These are phyloP conservation scores for Ophiocordyceps camponoti-saundersi DNA, from an alignment of 2,329 filamentous ascomycete species.

Conservation along the genomic window DNA sequence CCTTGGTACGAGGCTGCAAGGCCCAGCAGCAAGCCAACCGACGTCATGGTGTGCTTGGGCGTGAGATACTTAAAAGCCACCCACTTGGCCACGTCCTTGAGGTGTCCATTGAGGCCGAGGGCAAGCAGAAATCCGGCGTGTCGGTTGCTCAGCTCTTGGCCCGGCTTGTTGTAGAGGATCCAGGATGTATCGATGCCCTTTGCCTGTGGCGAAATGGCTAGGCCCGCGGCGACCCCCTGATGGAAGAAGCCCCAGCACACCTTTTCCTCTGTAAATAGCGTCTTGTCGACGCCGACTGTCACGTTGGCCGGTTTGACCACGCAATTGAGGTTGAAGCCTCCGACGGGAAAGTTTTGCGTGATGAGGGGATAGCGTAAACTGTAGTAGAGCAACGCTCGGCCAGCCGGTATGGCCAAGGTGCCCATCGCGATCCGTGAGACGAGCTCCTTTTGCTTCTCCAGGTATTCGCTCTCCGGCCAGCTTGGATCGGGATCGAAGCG, in stretches of 20 bases:
- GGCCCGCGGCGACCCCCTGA: conserved; percentile 79
- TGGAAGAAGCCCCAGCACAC: conserved; percentile 99
- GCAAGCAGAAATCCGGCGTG: conserved; percentile 89
- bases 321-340: conserved; percentile 83
- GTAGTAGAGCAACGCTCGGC: conserved; percentile 76
- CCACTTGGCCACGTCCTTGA: conserved; percentile 94
- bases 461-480: conserved; percentile 71
- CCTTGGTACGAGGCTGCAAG: conserved; percentile 87
- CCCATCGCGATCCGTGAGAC: conserved; percentile 74
- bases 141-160: conserved; percentile 75
- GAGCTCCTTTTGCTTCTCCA: conserved; percentile 84
- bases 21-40: conserved; percentile 82
- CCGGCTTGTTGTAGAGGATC: conserved; percentile 95
- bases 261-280: conserved; percentile 81
- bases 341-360: conserved; percentile 79
- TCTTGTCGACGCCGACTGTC: conserved; percentile 82
- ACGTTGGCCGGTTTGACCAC: conserved; percentile 84
- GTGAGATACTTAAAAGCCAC: conserved; percentile 98
- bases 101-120: conserved; percentile 80
- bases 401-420: conserved; percentile 76
- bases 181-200: conserved; percentile 95
- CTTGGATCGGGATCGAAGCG: conserved; percentile 57
- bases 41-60: conserved; percentile 98
- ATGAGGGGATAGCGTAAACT: conserved; percentile 74
- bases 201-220: conserved; percentile 77